These are phyloP conservation scores for Elongisporangium senticosum DNA, from an alignment of 352 stramenopile species.

Conservation along the genomic window DNA sequence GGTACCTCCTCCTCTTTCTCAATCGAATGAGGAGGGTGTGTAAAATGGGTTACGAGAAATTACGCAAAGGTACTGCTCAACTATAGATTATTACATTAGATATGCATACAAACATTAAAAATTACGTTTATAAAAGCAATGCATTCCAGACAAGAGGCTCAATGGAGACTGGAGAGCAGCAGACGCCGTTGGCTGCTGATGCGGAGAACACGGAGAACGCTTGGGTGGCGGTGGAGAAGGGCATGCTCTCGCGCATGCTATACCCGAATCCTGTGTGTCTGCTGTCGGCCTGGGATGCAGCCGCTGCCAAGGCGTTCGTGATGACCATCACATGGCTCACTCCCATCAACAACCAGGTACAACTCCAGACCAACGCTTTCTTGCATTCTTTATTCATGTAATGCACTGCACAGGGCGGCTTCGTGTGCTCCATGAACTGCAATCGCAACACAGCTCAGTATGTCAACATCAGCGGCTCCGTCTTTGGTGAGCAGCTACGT, in stretches of 20 bases:
- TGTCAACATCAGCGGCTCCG: conserved; percentile 32
- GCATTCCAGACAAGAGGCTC: background rate
- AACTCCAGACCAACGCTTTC: background rate
- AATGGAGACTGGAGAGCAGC: background rate
- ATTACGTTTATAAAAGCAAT: background rate
- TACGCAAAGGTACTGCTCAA: background rate
- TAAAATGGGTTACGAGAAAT: background rate
- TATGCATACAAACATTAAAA: background rate
- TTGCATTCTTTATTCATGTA: no score
- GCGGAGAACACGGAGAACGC: background rate
- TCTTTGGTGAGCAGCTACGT: conserved; percentile 45
- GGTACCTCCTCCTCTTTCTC: background rate
- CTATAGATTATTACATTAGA: background rate
- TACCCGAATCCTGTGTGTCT: conserved; percentile 82
- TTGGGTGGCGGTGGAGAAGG: conserved; percentile 54
- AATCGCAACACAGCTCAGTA: conserved; percentile 59
- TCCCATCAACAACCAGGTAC: conserved; percentile 82
- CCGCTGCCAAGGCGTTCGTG: conserved; percentile 30
- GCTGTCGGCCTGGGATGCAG: conserved; percentile 32
- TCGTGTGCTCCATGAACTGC: conserved; percentile 80
- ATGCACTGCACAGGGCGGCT: conserved; percentile 41
- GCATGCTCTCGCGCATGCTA: conserved; percentile 73
- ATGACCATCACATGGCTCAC: conserved; percentile 88
- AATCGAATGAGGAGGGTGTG: background rate
- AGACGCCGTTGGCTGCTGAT: background rate